phyloP scores from a whole-genome alignment of 805 yeast genomes.

The Candida morakotiae region DNA sequence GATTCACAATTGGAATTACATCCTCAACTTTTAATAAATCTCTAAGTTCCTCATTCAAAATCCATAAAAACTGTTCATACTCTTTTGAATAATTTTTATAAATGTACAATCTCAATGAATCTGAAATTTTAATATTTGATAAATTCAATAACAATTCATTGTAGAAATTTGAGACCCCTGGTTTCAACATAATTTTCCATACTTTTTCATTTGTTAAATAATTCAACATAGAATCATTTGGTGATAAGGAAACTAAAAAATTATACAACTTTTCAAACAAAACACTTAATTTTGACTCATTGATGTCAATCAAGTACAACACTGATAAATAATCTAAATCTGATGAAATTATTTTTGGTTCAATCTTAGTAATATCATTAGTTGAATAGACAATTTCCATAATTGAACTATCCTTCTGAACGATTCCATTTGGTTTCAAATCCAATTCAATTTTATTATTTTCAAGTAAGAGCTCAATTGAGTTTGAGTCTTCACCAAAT shows the following conservation, averaged over 20 bases:
- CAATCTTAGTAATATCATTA: slow-evolving; percentile 1
- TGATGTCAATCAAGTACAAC: slow-evolving; percentile 28
- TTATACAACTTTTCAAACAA: slow-evolving; percentile 7
- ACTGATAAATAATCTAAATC: slow-evolving; percentile 44
- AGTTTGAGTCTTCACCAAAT: slow-evolving; percentile 54
- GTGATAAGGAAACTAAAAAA: slow-evolving; percentile 4
- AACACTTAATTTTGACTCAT: neutral
- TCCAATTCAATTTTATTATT: too few species aligned
- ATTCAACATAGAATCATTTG: neutral
- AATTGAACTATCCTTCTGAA: slow-evolving; percentile 16
- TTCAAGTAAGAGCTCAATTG: too few species aligned
- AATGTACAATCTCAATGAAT: too few species aligned
- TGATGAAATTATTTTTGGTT: slow-evolving; percentile 36
- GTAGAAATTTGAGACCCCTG: neutral
- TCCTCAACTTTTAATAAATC: slow-evolving; percentile 1
- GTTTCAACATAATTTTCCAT: slow-evolving; percentile 5
- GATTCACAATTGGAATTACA: too few species aligned
- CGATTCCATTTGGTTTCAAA: too few species aligned
- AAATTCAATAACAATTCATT: slow-evolving; percentile 5
- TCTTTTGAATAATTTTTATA: too few species aligned
- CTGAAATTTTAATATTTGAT: slow-evolving; percentile 1
- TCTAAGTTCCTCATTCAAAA: slow-evolving; percentile 13
- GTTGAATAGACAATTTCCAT: slow-evolving; percentile 28
- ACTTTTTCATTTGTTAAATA: slow-evolving; percentile 7
- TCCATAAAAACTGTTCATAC: slow-evolving; percentile 6